These are phyloP conservation scores for Solanum hybrid DNA, from an alignment of 305 asterid species.

Conservation along the genomic window DNA sequence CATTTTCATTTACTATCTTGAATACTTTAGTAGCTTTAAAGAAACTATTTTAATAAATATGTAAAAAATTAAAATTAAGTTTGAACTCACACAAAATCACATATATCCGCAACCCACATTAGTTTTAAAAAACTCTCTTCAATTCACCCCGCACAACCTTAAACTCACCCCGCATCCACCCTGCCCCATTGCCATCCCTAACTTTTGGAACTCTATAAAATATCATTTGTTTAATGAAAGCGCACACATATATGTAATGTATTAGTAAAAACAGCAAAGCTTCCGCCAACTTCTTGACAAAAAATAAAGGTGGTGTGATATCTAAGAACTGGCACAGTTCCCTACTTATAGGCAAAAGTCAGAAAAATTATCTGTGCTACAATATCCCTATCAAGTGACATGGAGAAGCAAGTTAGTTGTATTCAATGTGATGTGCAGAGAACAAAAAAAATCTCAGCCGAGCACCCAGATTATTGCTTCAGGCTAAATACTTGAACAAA, in stretches of 20 bases:
- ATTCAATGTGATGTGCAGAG: neutral
- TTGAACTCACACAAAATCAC: no score
- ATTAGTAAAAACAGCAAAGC: neutral
- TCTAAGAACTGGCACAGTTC: neutral
- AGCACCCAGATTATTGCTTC: neutral
- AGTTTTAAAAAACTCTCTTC: no score
- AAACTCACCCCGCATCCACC: no score
- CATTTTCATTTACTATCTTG: no score
- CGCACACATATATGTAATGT: neutral
- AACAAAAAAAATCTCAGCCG: neutral
- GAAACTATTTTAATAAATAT: no score
- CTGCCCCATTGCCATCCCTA: no score
- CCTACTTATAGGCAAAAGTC: neutral
- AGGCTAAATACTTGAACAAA: constrained; percentile 36
- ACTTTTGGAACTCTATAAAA: neutral
- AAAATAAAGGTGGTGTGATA: neutral
- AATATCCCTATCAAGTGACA: neutral
- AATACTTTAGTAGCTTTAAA: no score
- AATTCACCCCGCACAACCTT: no score
- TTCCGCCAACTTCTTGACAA: neutral
- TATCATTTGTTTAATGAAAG: neutral
- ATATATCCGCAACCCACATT: no score
- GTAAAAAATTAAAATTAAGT: no score
- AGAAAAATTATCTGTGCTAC: neutral
- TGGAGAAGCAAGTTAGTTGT: neutral